phyloP scores from a whole-genome alignment of 495 filamentous ascomycete species.

The Podospora pseudopauciseta region DNA sequence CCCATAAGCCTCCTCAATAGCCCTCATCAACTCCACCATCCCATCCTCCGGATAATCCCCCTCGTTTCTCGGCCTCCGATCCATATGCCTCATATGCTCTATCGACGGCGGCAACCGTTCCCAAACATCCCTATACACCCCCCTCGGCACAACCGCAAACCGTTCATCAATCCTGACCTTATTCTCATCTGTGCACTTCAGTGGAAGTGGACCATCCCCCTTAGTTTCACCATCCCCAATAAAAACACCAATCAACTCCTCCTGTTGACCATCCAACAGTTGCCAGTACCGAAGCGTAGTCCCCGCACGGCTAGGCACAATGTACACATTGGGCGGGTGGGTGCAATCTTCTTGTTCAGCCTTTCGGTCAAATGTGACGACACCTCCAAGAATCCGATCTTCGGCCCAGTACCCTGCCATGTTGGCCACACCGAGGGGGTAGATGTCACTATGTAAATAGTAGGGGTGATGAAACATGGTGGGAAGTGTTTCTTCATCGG shows the following conservation, averaged over 20 bases:
- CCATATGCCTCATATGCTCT: background rate
- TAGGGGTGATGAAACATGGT: slow-evolving; percentile 27
- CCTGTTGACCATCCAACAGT: slow-evolving; percentile 24
- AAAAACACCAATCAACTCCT: slow-evolving; percentile 24
- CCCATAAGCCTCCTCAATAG: too few species aligned
- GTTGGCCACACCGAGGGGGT: slow-evolving; percentile 31
- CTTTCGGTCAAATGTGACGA: slow-evolving; percentile 32
- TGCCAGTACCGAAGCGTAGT: slow-evolving; percentile 20
- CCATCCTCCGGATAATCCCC: too few species aligned
- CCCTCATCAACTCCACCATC: too few species aligned
- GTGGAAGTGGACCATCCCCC: background rate
- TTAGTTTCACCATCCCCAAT: slow-evolving; percentile 6
- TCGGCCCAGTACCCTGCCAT: slow-evolving; percentile 38
- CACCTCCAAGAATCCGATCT: slow-evolving; percentile 32
- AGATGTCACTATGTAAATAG: slow-evolving; percentile 29
- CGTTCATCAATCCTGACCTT: background rate
- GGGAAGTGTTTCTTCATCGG: slow-evolving; percentile 6
- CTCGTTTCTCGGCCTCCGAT: too few species aligned
- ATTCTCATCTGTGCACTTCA: background rate
- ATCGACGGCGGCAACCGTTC: background rate
- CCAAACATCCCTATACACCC: slow-evolving; percentile 3
- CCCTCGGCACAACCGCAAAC: background rate
- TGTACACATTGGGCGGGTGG: slow-evolving; percentile 17
- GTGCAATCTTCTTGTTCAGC: background rate
- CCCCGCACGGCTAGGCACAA: slow-evolving; percentile 19